These are phyloP conservation scores for Fomes fomentarius DNA, from an alignment of 1,284 basidiomycete genomes.

Conservation along the genomic window DNA sequence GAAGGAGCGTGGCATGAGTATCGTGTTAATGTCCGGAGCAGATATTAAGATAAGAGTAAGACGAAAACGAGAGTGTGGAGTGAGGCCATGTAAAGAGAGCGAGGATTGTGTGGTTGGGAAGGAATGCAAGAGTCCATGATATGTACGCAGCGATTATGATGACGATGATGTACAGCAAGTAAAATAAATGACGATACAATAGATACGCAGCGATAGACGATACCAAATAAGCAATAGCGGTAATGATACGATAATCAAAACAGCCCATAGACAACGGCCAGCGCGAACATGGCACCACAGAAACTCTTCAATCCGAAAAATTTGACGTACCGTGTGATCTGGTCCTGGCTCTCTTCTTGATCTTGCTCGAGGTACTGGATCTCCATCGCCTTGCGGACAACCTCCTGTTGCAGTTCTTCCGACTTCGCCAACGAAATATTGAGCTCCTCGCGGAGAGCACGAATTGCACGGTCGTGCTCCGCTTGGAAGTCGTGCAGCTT, in stretches of 20 bases:
- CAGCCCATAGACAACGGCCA: slow-evolving; percentile 59
- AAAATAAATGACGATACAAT: slow-evolving; percentile 6
- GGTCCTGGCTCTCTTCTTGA: slow-evolving; percentile 72
- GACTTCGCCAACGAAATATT: slow-evolving; percentile 57
- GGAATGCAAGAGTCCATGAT: neutral
- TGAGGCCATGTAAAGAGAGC: too few species aligned
- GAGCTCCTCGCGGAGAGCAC: slow-evolving; percentile 61
- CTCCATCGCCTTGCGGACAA: slow-evolving; percentile 76
- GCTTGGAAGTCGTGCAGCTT: slow-evolving; percentile 80
- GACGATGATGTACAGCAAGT: neutral
- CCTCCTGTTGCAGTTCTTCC: slow-evolving; percentile 60
- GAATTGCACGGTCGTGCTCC: slow-evolving; percentile 66
- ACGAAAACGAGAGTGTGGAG: slow-evolving; percentile 4
- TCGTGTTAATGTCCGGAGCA: slow-evolving; percentile 44
- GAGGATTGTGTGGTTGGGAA: neutral
- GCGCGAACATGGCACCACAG: slow-evolving; percentile 52
- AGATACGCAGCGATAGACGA: slow-evolving; percentile 6
- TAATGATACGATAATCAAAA: slow-evolving; percentile 40
- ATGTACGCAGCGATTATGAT: slow-evolving; percentile 3
- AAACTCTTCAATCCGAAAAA: slow-evolving; percentile 63
- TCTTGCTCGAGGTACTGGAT: slow-evolving; percentile 77
- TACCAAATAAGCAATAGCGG: neutral
- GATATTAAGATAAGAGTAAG: slow-evolving; percentile 10
- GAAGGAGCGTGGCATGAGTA: slow-evolving; percentile 43
- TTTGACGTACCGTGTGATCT: slow-evolving; percentile 76